Percentiles rank a stretch among this genome's conserved stretches.
These are phyloP conservation scores for Oryza punctata DNA, from an alignment of 176 grass and related monocot species.

Conservation along the genomic window DNA sequence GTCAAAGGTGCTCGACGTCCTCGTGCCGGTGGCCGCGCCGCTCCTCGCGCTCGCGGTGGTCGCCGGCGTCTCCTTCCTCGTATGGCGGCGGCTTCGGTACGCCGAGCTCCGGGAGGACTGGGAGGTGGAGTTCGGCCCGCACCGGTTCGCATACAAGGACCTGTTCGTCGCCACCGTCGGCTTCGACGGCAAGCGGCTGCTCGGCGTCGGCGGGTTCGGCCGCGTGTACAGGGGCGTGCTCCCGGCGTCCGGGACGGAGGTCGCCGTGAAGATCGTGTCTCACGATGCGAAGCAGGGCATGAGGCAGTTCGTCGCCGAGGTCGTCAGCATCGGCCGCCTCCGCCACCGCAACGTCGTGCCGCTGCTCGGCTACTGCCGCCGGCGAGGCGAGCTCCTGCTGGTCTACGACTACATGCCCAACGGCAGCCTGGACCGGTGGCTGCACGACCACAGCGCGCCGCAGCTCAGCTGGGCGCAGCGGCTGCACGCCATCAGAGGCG, in stretches of 20 bases:
- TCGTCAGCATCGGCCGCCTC: constrained; percentile 53
- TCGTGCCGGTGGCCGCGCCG: constrained; percentile 17
- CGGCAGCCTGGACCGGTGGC: constrained; percentile 57
- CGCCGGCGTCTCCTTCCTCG: not conserved
- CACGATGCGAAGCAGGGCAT: constrained; percentile 40
- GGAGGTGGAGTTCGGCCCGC: constrained; percentile 43
- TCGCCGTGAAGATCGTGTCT: constrained; percentile 27
- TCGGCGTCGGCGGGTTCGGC: constrained; percentile 53
- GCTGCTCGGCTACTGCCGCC: constrained; percentile 57
- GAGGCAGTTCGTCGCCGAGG: constrained; percentile 53
- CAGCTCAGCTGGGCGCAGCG: constrained; percentile 46
- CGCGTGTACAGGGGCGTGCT: constrained; percentile 55
- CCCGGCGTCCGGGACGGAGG: constrained; percentile 8
- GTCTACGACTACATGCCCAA: constrained; percentile 65
- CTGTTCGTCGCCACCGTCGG: constrained; percentile 32
- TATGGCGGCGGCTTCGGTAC: constrained; percentile 39
- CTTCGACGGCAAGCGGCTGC: constrained; percentile 36
- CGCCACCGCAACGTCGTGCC: constrained; percentile 57
- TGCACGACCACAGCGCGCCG: constrained; percentile 29
- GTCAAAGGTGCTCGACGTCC: constrained; percentile 24
- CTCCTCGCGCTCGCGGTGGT: constrained; percentile 6
- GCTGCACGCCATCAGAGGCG: constrained; percentile 37
- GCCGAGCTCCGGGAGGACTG: constrained; percentile 42
- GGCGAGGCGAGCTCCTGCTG: constrained; percentile 46
- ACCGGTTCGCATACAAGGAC: constrained; percentile 47